Conservation (phyloP, 345 rosid species). For the Chamaenerion angustifolium region DNA sequence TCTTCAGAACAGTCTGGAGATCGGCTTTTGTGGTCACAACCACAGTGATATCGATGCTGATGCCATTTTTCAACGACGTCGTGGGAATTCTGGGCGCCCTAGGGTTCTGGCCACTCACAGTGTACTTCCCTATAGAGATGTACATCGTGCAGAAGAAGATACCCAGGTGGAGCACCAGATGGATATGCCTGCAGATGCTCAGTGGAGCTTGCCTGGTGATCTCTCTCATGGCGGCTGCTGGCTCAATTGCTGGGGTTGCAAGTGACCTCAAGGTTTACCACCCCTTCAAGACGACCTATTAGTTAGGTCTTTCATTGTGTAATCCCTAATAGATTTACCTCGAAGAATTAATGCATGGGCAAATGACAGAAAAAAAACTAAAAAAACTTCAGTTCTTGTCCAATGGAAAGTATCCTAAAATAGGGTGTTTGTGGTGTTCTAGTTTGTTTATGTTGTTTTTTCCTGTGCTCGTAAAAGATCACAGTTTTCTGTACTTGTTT, state of each 20-base stretch:
- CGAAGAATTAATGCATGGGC: too few species aligned
- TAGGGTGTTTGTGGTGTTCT: too few species aligned
- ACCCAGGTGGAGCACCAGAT: slow-evolving; percentile 40
- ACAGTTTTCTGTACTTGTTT: neutral
- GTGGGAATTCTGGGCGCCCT: slow-evolving; percentile 43
- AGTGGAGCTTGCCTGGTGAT: slow-evolving; percentile 35
- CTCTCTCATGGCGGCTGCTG: slow-evolving; percentile 30
- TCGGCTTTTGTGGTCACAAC: slow-evolving; percentile 30
- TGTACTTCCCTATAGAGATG: slow-evolving; percentile 51
- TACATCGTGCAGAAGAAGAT: slow-evolving; percentile 34
- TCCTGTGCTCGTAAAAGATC: neutral
- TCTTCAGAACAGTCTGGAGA: slow-evolving; percentile 38
- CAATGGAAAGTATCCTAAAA: too few species aligned
- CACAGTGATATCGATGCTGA: slow-evolving; percentile 39
- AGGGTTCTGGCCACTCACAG: slow-evolving; percentile 52
- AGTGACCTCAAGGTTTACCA: slow-evolving; percentile 25
- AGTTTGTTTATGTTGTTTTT: neutral
- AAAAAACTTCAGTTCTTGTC: too few species aligned
- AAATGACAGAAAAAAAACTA: too few species aligned
- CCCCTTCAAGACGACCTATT: slow-evolving; percentile 35
- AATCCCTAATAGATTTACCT: too few species aligned
- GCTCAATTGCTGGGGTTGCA: slow-evolving; percentile 37
- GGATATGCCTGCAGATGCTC: slow-evolving; percentile 36
- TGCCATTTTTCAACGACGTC: slow-evolving; percentile 43
- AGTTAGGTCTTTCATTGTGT: neutral